Evolutionary conservation across 2,329 filamentous ascomycete genomes (phyloP), one percentile per base, ranked within the genome.

Genomic region (Graphiopsis chlorocephala): DNA sequence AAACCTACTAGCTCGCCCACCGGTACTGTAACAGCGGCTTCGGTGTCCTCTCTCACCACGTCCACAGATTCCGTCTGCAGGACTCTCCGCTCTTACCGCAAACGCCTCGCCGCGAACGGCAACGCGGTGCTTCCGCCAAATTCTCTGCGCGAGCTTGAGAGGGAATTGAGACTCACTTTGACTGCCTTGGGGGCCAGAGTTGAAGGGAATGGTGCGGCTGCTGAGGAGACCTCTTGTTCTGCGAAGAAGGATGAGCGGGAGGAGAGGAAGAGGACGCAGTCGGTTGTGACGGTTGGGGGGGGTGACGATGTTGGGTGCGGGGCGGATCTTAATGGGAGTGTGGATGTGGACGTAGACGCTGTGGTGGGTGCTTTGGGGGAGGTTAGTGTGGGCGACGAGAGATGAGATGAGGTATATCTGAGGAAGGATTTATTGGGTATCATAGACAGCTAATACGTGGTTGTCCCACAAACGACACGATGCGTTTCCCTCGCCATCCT

Each of bases 1-100:
- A 17, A 42, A 10, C 52, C 62, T 47, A 29, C 64, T 4, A 68
- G 63, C 45, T 65, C 68, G 20, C 65, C 66, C 31, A 56, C 72
- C 10, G 72, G 66, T 11, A 73, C 71, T 11, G 78, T 72, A 59
- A 80, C 83, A 28, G 10, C 58, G 4, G 80, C 48, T 11, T 38
- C 48, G 4, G 81, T n/a, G n/a, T n/a, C n/a, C n/a, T n/a, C 66
- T 81, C 68, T 86, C 12, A 79, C 81, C 11, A 78, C 78, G 67
- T 82, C 83, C 1, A 88, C 85, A 0, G 86, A 88, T 65, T 83
- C 85, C 64, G 76, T 88, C 1, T 85, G 83, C 71, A 82, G 84
- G 42, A 84, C 83, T 7, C 76, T 89, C 4, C 81, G 83, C 53
- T 81, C 83, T 0, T 89, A 87, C 70, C 80, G 86, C 20, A 87